Base-by-base conservation (phyloP, 352 stramenopile genomes). In the Pythium vanterpoolii region DNA sequence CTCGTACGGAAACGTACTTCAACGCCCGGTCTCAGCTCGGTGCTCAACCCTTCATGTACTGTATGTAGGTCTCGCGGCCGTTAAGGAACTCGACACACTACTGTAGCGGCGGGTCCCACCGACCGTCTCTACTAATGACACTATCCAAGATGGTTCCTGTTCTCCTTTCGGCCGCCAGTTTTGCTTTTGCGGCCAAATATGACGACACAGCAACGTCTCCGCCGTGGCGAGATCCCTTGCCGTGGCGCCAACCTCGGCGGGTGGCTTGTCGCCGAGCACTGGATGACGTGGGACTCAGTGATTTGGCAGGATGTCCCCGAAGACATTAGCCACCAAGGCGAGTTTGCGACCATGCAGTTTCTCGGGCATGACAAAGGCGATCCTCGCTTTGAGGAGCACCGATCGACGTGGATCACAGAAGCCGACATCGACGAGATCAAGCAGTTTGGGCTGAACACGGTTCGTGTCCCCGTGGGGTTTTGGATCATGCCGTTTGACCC, bases 261-360 rank as follows among this genome's bases (percentile, higher is more conserved):
- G 24, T 96, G 88, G 88, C 73, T 96, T 6, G 67, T 96, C 1
- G 60, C 82, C 27, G 89, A 97, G 69, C 69, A 83, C 48, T 95
- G 86, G 72, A 93, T 97, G 71, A 92, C 81, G 14, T 83, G 76
- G 62, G 69, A 83, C 14, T 83, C 82, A 4, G 80, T 70, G 19
- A 90, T 97, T 57, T 96, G 96, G 78, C 76, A 77, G 26, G 86
- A 90, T 51, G 76, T 89, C 18, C 74, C 68, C 66, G 64, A 28
- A 77, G 91, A 73, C 38, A 70, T 85, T 23, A 65, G 55, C 24
- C 54, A 43, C 39, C 49, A 79, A 38, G 78, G 78, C 44, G 78
- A 88, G 60, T 78, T 75, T 59, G 66, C 62, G 47, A 76, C 66
- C n/a, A 88, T 88, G 78, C 40, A 56, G 60, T 63, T 62, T 47